These are phyloP conservation scores for Trichoderma koningii DNA, from an alignment of 2,329 filamentous ascomycete species.

Conservation along the genomic window DNA sequence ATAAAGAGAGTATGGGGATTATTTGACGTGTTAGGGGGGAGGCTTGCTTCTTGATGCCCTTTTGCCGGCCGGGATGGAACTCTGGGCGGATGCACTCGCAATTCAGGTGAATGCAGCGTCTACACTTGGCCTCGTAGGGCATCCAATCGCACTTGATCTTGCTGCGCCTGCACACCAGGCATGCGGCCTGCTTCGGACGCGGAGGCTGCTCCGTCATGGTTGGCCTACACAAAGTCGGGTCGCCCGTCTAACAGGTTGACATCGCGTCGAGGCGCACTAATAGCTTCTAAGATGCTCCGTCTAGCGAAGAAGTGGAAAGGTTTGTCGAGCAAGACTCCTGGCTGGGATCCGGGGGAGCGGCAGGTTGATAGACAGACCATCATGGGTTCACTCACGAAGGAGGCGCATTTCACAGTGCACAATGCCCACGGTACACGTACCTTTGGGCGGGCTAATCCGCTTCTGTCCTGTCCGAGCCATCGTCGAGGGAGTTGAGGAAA, in stretches of 20 bases:
- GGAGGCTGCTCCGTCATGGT: slow-evolving; percentile 35
- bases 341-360: slow-evolving; percentile 15
- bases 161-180: slow-evolving; percentile 64
- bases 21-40: neutral
- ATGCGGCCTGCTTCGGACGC: slow-evolving; percentile 52
- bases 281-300: slow-evolving; percentile 5
- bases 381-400: slow-evolving; percentile 13
- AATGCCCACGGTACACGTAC: neutral
- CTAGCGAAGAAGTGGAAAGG: slow-evolving; percentile 10
- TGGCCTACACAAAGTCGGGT: slow-evolving; percentile 1
- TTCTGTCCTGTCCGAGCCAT: slow-evolving; percentile 8
- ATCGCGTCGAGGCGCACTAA: slow-evolving; percentile 20
- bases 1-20: too few relatives aligned
- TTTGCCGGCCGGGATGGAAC: slow-evolving; percentile 73
- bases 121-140: slow-evolving; percentile 55
- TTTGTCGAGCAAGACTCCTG: neutral
- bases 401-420: slow-evolving; percentile 19
- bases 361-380: slow-evolving; percentile 21
- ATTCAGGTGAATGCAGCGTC: slow-evolving; percentile 60
- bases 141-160: slow-evolving; percentile 68
- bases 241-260: slow-evolving; percentile 11
- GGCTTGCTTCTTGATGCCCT: slow-evolving; percentile 73
- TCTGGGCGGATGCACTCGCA: slow-evolving; percentile 67
- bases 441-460: slow-evolving; percentile 1
- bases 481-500: neutral